Evolutionary conservation across 495 filamentous ascomycete species (phyloP).

Genomic region (Aspergillus heteromorphus): DNA sequence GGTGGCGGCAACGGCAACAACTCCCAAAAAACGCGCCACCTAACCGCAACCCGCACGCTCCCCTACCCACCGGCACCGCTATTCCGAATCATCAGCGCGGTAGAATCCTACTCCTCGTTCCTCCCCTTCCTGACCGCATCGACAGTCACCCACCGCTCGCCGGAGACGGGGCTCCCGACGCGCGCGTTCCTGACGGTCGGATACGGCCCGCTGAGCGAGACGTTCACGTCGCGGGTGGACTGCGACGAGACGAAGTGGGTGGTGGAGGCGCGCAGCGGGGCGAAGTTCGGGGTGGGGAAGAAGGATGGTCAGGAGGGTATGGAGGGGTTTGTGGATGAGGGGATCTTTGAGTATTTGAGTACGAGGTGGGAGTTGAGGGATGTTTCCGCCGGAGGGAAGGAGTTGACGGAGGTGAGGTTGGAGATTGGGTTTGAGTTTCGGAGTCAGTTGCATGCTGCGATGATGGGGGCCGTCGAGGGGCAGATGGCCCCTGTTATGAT

Average conservation of each 20-base stretch:
- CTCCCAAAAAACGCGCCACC: conserved; percentile 39
- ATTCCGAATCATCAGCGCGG: conserved; percentile 78
- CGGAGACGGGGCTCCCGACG: conserved; percentile 54
- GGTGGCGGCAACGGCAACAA: no score
- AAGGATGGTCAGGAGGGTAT: conserved; percentile 7
- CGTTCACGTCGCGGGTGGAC: conserved; percentile 68
- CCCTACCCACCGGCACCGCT: conserved; percentile 66
- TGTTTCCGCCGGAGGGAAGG: conserved; percentile 16
- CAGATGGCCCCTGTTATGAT: conserved; percentile 86
- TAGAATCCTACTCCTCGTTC: conserved; percentile 74
- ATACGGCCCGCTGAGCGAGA: conserved; percentile 75
- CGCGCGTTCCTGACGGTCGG: conserved; percentile 78
- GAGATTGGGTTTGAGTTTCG: conserved; percentile 74
- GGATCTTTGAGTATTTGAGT: conserved; percentile 67
- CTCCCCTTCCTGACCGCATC: conserved; percentile 78
- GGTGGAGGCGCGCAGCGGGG: conserved; percentile 78
- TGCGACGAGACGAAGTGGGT: conserved; percentile 54
- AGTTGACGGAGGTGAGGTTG: conserved; percentile 65
- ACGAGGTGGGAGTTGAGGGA: conserved; percentile 65
- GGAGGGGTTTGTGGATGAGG: conserved; percentile 37
- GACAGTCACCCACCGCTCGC: conserved; percentile 59
- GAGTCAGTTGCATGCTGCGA: conserved; percentile 74
- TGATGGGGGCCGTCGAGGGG: conserved; percentile 74
- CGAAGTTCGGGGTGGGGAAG: conserved; percentile 25
- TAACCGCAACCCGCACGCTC: conserved; percentile 72